phyloP scores from a whole-genome alignment of 306 rosid species.

The Cajanus cajan region DNA sequence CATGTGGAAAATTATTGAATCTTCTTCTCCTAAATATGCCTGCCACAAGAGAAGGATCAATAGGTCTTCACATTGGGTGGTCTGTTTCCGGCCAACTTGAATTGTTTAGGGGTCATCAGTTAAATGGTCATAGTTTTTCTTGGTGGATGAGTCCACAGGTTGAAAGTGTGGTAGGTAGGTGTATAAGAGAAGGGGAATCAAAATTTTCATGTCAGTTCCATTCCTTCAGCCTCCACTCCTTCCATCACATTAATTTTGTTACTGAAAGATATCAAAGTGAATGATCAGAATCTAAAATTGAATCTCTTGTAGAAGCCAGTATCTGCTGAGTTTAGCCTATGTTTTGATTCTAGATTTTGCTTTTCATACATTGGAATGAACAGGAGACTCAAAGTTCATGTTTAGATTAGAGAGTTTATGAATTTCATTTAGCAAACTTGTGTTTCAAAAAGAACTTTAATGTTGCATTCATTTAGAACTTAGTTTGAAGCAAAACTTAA shows the following conservation, averaged over 20 bases:
- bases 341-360: constrained; percentile 6
- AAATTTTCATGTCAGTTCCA: constrained; percentile 14
- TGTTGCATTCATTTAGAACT: background rate
- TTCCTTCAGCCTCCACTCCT: background rate
- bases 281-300: constrained; percentile 3
- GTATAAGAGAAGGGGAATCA: background rate
- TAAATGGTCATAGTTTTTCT: background rate
- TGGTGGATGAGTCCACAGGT: background rate
- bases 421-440: background rate
- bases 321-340: background rate
- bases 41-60: constrained; percentile 24
- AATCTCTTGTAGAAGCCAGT: background rate
- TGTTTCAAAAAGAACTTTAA: background rate
- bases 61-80: constrained; percentile 36
- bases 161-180: background rate
- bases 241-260: constrained; percentile 10
- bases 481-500: background rate
- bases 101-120: background rate
- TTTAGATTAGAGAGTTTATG: background rate
- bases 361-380: background rate
- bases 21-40: constrained; percentile 46
- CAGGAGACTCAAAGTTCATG: background rate
- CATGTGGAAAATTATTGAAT: constrained; percentile 92
- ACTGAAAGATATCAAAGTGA: constrained; percentile 11
- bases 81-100: constrained; percentile 50